Percentiles rank a stretch among this genome's conserved stretches.
Conservation (phyloP, 768 basidiomycete genomes). For the Rhizopogon vesiculosus region DNA sequence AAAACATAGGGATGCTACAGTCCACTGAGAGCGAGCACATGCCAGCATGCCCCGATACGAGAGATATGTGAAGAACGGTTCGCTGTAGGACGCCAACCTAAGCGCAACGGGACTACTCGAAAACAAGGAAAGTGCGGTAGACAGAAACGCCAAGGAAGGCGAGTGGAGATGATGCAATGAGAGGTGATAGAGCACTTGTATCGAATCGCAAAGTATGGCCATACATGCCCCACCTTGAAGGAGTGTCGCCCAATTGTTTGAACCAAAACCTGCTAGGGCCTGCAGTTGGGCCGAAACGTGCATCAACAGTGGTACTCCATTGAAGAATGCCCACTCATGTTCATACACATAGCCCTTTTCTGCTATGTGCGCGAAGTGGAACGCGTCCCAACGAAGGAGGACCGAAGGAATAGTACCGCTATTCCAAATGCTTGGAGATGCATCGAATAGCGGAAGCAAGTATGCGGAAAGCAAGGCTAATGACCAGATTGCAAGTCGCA, state of each 20-base stretch:
- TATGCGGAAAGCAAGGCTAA: conserved; percentile 17
- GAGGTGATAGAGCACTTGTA: conserved; percentile 50
- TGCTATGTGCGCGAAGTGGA: conserved; percentile 77
- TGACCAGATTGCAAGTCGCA: conserved; percentile 12
- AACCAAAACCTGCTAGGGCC: conserved; percentile 1
- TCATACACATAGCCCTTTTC: conserved; percentile 57
- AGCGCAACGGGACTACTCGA: conserved; percentile 77
- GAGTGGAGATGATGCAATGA: conserved; percentile 54
- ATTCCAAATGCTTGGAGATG: conserved; percentile 21
- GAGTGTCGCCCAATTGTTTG: conserved; percentile 15
- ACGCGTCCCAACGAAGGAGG: conserved; percentile 80
- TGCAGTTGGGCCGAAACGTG: conserved; percentile 24
- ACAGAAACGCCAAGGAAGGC: conserved; percentile 53
- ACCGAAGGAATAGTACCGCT: conserved; percentile 4
- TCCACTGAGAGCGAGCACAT: conserved; percentile 38
- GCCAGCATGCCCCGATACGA: conserved; percentile 53
- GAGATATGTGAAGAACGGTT: conserved; percentile 81
- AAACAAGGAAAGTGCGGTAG: conserved; percentile 66
- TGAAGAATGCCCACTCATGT: conserved; percentile 86
- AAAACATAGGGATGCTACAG: conserved; percentile 56
- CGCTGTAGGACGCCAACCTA: conserved; percentile 69
- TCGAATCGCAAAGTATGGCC: conserved; percentile 35
- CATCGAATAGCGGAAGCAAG: conserved; percentile 20
- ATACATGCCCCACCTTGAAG: conserved; percentile 35
- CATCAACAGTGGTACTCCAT: conserved; percentile 59